Evolutionary conservation across 1,139 yeast genomes (phyloP).

Genomic region (Diutina sp.): DNA sequence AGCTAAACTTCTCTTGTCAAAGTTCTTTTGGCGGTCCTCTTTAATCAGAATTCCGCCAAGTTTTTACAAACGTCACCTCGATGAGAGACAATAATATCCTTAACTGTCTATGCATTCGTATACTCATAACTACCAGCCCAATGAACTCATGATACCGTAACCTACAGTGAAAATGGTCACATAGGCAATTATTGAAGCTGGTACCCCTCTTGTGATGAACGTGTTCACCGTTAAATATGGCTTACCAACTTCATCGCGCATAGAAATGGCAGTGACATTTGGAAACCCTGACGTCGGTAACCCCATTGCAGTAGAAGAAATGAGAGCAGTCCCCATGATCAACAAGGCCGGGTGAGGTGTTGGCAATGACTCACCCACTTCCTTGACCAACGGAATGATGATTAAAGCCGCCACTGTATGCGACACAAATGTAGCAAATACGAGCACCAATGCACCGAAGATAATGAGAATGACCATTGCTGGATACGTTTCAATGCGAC

Average conservation of each 20-base stretch:
- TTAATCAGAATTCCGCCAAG: no score
- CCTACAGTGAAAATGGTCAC: constrained; percentile 66
- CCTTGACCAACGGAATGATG: constrained; percentile 75
- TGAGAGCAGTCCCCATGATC: constrained; percentile 72
- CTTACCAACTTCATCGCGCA: constrained; percentile 82
- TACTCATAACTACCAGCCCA: constrained; percentile 25
- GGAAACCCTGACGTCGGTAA: constrained; percentile 96
- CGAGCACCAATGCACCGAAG: constrained; percentile 67
- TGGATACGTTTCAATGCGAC: constrained; percentile 44
- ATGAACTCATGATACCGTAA: constrained; percentile 51
- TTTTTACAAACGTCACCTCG: no score
- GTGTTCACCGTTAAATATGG: constrained; percentile 74
- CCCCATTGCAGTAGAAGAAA: constrained; percentile 92
- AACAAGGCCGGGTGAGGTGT: constrained; percentile 60
- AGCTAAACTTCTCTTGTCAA: no score
- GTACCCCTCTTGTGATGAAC: constrained; percentile 80
- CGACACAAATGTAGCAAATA: constrained; percentile 86
- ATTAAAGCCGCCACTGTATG: constrained; percentile 95
- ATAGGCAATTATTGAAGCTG: constrained; percentile 67
- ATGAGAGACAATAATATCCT: no score
- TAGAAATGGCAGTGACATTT: constrained; percentile 86
- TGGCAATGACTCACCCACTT: constrained; percentile 67
- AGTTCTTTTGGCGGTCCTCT: no score
- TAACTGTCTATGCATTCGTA: no score
- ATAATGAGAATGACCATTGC: constrained; percentile 57